Conservation (phyloP, 1,284 basidiomycete species). For the Sanguinoderma infundibulare region DNA sequence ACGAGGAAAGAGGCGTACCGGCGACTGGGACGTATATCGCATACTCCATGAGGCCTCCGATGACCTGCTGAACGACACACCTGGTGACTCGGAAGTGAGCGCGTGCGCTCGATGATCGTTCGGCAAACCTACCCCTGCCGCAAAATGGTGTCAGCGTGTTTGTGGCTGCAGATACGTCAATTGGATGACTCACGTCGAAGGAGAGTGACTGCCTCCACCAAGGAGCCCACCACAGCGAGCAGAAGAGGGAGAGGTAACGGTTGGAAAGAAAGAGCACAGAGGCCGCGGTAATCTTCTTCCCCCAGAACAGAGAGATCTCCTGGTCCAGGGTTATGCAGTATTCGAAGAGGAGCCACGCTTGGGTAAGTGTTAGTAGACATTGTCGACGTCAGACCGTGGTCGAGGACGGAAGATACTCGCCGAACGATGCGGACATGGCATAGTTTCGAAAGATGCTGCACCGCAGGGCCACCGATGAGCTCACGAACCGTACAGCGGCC, state of each 20-base stretch:
- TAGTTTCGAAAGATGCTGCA: neutral
- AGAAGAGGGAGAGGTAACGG: neutral
- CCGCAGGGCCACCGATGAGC: neutral
- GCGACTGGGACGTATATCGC: neutral
- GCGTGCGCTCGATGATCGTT: neutral
- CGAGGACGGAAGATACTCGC: neutral
- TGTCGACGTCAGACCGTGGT: neutral
- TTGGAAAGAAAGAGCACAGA: constrained; percentile 7
- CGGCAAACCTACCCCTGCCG: neutral
- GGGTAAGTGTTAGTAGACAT: neutral
- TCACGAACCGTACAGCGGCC: no score
- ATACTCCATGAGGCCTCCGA: neutral
- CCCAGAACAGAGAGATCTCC: constrained; percentile 12
- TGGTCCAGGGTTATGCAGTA: constrained; percentile 11
- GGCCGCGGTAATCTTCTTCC: constrained; percentile 3
- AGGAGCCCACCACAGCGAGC: neutral
- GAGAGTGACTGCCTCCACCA: neutral
- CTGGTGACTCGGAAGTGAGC: neutral
- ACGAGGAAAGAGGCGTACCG: neutral
- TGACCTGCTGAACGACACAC: neutral
- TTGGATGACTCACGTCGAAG: neutral
- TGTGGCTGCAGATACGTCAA: neutral
- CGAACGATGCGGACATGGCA: neutral
- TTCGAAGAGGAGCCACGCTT: constrained; percentile 3
- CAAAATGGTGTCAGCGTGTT: neutral